Evolutionary conservation across 1,284 basidiomycete genomes (phyloP), one percentile per base, ranked within the genome.

Genomic region (Puccinia novopanici): DNA sequence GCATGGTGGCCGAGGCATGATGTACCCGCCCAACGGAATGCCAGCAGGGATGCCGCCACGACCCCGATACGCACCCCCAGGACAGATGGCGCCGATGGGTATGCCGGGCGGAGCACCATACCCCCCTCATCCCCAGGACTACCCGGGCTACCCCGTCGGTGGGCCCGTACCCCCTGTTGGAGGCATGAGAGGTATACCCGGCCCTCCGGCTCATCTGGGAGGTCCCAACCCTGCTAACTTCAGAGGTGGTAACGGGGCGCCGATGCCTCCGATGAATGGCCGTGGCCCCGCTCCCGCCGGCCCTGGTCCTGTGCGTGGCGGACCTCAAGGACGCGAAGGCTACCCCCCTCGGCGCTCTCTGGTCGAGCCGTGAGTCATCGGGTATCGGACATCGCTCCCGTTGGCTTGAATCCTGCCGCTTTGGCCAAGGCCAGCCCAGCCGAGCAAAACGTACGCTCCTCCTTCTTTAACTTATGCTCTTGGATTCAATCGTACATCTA

Each of bases 401-500:
- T 83, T n/a, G 81, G 78, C 81, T 84, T 89, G 78, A 88, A 86
- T 82, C 86, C 88, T 45, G 87, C 87, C 79, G 84, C 90, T 40
- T 89, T 98, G 81, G 91, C 91, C 78, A 90, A 88, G 84, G 91
- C 91, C 27, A 89, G 90, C 70, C 91, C 93, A 70, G 90, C 91
- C 88, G 94, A 96, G 87, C 94, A 96, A 89, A 97, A 89, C 95
- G 97, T 87, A 93, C 95, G 91, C 59, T 4, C n/a, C 17, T 30
- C 15, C 59, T 24, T 4, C 12, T 27, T 37, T 19, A 22, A 9
- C 24, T 52, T 2, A 12, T 59, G 24, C 34, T 54, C 27, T 22
- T 37, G 6, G 3, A n/a, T 8, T 15, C 27, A 24, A 54, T 52
- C 40, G n/a, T 40, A 0, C 27, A 13, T 27, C 5, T 50, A 19